Evolutionary conservation across 441 rosid species (phyloP).

Genomic region (Euphorbia celastroides): DNA sequence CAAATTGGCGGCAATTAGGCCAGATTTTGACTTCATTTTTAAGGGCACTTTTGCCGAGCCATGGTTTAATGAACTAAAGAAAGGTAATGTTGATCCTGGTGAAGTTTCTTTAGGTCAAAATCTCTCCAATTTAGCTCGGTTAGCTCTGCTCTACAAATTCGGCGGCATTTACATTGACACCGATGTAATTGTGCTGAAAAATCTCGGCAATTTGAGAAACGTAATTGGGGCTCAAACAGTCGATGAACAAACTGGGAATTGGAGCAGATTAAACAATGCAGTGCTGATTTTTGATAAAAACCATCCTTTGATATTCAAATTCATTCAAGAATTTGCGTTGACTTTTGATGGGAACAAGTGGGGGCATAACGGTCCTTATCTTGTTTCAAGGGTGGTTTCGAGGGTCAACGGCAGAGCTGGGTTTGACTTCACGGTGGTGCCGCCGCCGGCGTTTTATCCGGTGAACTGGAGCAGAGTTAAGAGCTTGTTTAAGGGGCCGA

Average conservation of each 20-base stretch:
- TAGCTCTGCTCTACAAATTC: conserved; percentile 64
- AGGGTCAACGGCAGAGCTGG: conserved; percentile 36
- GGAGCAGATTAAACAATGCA: conserved; percentile 86
- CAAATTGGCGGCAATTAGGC: conserved; percentile 41
- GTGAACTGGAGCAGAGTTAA: conserved; percentile 64
- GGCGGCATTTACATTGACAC: conserved; percentile 81
- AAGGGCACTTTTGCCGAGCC: conserved; percentile 52
- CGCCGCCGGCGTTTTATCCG: conserved; percentile 78
- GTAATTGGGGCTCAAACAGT: conserved; percentile 72
- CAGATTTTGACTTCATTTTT: conserved; percentile 55
- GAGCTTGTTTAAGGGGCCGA: conserved; percentile 44
- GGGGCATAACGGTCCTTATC: conserved; percentile 93
- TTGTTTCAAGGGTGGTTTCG: conserved; percentile 71
- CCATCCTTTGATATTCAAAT: conserved; percentile 59
- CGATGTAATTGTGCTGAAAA: conserved; percentile 51
- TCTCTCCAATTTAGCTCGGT: conserved; percentile 70
- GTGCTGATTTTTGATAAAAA: conserved; percentile 69
- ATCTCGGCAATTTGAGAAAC: conserved; percentile 42
- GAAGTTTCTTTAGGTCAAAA: conserved; percentile 72
- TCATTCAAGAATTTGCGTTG: conserved; percentile 71
- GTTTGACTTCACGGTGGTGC: conserved; percentile 52
- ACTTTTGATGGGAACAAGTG: conserved; percentile 86
- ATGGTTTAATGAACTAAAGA: conserved; percentile 49
- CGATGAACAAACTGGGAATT: conserved; percentile 43
- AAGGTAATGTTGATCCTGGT: conserved; percentile 62